Conservation (phyloP, 2,329 filamentous ascomycete species). For the Stemphylium beticola region DNA sequence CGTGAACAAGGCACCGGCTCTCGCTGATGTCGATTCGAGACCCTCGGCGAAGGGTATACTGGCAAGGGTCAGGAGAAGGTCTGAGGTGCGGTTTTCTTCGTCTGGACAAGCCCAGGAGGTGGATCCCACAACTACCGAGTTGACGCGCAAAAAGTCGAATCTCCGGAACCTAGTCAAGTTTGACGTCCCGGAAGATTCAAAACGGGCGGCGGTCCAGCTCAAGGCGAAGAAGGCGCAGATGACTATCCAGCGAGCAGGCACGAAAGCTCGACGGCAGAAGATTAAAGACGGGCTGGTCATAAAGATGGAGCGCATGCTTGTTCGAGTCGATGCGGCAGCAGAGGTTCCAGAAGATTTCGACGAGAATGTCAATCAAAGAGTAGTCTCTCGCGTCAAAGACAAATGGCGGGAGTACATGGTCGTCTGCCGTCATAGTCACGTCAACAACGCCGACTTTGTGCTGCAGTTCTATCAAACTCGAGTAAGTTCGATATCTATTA, state of each 20-base stretch:
- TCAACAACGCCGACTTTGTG: slow-evolving; percentile 61
- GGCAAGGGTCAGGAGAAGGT: slow-evolving; percentile 34
- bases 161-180: slow-evolving; percentile 51
- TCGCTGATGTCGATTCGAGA: slow-evolving; percentile 25
- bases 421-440: slow-evolving; percentile 65
- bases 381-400: slow-evolving; percentile 64
- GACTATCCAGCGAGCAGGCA: slow-evolving; percentile 43
- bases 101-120: slow-evolving; percentile 2
- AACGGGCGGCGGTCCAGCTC: slow-evolving; percentile 46
- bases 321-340: slow-evolving; percentile 63
- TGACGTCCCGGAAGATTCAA: slow-evolving; percentile 50
- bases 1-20: slow-evolving; percentile 36
- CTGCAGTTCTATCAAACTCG: slow-evolving; percentile 68
- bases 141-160: slow-evolving; percentile 37
- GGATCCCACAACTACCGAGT: slow-evolving; percentile 14
- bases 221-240: slow-evolving; percentile 50
- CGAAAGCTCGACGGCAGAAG: slow-evolving; percentile 48
- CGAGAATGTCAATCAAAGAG: slow-evolving; percentile 66
- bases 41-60: slow-evolving; percentile 37
- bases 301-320: slow-evolving; percentile 72
- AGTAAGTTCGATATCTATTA: slow-evolving; percentile 34
- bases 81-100: slow-evolving; percentile 29
- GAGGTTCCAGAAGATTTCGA: slow-evolving; percentile 66
- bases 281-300: slow-evolving; percentile 65
- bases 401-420: slow-evolving; percentile 71